Evolutionary conservation across 179 eudicot species (phyloP).

Genomic region (Nepenthes alata): DNA sequence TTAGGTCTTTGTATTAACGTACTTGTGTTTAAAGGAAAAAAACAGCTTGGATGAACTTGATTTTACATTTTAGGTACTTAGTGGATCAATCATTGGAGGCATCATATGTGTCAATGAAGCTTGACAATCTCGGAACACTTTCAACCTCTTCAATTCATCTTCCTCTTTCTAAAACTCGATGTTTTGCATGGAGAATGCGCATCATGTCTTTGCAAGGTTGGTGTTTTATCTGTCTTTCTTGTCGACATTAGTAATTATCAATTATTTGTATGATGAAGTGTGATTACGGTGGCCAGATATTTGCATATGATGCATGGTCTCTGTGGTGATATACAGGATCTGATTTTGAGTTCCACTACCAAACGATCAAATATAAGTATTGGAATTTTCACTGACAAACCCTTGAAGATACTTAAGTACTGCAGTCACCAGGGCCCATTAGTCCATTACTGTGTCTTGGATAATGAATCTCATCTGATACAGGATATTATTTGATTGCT

Average conservation of each 20-base stretch:
- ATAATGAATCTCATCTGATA: too few relatives aligned
- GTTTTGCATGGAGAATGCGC: constrained; percentile 93
- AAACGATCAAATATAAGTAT: too few relatives aligned
- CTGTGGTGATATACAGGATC: too few relatives aligned
- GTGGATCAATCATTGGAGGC: constrained; percentile 47
- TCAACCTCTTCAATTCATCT: constrained; percentile 60
- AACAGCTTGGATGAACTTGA: neutral
- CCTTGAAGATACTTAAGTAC: too few relatives aligned
- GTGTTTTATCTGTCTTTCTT: constrained; percentile 8
- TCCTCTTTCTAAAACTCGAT: constrained; percentile 45
- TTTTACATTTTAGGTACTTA: constrained; percentile 19
- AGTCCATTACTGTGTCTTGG: too few relatives aligned
- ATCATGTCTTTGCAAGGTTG: constrained; percentile 59
- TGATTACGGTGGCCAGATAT: too few relatives aligned
- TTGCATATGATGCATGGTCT: too few relatives aligned
- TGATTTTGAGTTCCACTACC: too few relatives aligned
- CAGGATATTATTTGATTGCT: too few relatives aligned
- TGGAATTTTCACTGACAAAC: too few relatives aligned
- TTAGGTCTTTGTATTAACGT: constrained; percentile 1
- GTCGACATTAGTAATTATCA: neutral
- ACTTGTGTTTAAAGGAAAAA: neutral
- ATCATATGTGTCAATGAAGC: constrained; percentile 46
- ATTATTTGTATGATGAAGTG: neutral
- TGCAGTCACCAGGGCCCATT: too few relatives aligned
- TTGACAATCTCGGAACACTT: constrained; percentile 44